These are phyloP conservation scores for Rhodotorula sp. DNA, from an alignment of 1,284 basidiomycete genomes.

Conservation along the genomic window DNA sequence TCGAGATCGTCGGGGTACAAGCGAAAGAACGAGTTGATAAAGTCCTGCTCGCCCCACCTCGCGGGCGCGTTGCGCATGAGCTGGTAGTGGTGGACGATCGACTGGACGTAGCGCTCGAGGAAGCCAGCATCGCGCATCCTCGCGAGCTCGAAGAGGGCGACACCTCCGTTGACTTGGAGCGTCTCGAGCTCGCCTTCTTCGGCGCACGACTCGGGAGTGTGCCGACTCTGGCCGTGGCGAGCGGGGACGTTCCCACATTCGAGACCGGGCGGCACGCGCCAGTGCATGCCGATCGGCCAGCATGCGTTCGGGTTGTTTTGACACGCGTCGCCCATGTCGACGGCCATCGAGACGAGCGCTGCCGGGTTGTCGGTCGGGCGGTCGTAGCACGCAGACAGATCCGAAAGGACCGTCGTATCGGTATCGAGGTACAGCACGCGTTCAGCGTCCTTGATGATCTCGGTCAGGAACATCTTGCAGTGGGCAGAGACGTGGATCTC, in stretches of 20 bases:
- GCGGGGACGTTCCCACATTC: slow-evolving; percentile 33
- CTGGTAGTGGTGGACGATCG: slow-evolving; percentile 32
- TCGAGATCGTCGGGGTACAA: slow-evolving; percentile 35
- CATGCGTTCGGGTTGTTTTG: slow-evolving; percentile 31
- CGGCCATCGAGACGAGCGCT: slow-evolving; percentile 34
- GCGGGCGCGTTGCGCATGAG: slow-evolving; percentile 17
- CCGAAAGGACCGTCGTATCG: slow-evolving; percentile 35
- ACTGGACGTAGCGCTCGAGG: slow-evolving; percentile 32
- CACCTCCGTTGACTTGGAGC: slow-evolving; percentile 40
- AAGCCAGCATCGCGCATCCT: slow-evolving; percentile 35
- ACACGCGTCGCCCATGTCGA: slow-evolving; percentile 41
- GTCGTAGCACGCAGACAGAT: slow-evolving; percentile 33
- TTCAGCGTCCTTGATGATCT: slow-evolving; percentile 34
- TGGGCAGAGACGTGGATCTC: slow-evolving; percentile 40
- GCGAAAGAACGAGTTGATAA: slow-evolving; percentile 41
- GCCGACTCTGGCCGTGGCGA: neutral
- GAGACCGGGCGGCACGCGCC: slow-evolving; percentile 25
- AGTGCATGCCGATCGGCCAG: slow-evolving; percentile 40
- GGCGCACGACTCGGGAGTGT: slow-evolving; percentile 12
- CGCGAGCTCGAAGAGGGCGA: slow-evolving; percentile 31
- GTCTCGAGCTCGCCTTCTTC: slow-evolving; percentile 32
- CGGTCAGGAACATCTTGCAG: slow-evolving; percentile 42
- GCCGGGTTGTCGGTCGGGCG: slow-evolving; percentile 3
- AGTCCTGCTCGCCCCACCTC: slow-evolving; percentile 41
- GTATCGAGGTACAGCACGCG: slow-evolving; percentile 40